Base-by-base conservation (phyloP, 2,329 filamentous ascomycete species). In the Alternaria hordeiaustralica region DNA sequence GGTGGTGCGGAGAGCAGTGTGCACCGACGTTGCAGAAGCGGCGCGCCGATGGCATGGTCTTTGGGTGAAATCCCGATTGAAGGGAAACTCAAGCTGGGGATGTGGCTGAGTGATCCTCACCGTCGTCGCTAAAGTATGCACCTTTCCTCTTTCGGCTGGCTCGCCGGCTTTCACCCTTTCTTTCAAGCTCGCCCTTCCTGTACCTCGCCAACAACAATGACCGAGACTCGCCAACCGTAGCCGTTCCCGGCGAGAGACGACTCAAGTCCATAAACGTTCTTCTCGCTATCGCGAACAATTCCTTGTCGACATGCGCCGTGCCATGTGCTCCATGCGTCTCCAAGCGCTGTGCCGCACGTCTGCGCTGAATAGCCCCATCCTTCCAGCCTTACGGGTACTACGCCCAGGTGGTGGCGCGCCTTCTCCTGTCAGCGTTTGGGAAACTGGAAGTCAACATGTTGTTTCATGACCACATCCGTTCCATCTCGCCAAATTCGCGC, bases 391-490 rank as follows among this genome's bases (percentile, higher is more conserved):
- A 57, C 47, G 55, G 30, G 55, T 43, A 44, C 15, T 25, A 54
- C 47, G 46, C 47, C 33, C 50, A 57, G 58, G 57, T 65, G 11
- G 47, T 46, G 47, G 26, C 43, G 33, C 28, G 57, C 55, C 53
- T 12, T 36, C 50, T 58, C 33, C 65, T 58, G 60, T 65, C 63
- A 65, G 60, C 50, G 47, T 61, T 60, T 49, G 56, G 43, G 26
- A 33, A 58, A 43, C 45, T 47, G 25, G 41, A 58, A 26, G 28
- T 60, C 45, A 28, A 30, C 33, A 26, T 41, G 28, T 25, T 56
- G 51, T 36, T 43, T 44, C 43, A 60, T 21, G 11, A 43, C 56
- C 50, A 45, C 54, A 56, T 50, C 54, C 21, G 47, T 54, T 60
- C 46, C 23, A 51, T 49, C 50, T 61, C 62, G 26, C 53, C 44